Conservation (phyloP, 2,329 filamentous ascomycete genomes). For the Pseudocercospora macadamiae region DNA sequence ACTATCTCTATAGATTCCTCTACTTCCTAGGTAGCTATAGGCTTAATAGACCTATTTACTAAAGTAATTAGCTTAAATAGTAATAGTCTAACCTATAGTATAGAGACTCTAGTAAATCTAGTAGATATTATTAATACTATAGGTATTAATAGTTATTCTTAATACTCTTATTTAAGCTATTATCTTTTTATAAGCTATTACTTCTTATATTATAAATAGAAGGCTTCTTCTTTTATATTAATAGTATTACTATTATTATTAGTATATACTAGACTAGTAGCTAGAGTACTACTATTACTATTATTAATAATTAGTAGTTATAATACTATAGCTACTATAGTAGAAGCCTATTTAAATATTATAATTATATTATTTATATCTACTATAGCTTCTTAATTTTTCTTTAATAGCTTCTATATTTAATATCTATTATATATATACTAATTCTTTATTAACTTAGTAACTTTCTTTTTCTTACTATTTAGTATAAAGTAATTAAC, state of each 20-base stretch:
- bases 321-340: slow-evolving; percentile 8
- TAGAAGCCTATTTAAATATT: too few relatives aligned
- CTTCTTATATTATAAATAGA: background rate
- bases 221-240: background rate
- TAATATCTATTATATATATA: background rate
- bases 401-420: slow-evolving; percentile 9
- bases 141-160: background rate
- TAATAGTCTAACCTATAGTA: too few relatives aligned
- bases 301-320: too few relatives aligned
- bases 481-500: background rate
- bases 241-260: background rate
- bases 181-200: background rate
- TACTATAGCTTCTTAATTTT: slow-evolving; percentile 10
- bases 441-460: background rate
- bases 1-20: background rate
- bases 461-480: background rate
- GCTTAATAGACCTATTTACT: background rate
- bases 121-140: background rate
- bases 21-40: background rate
- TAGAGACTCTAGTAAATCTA: background rate
- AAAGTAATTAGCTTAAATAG: background rate
- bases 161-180: too few relatives aligned
- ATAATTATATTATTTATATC: too few relatives aligned
- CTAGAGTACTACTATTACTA: background rate
- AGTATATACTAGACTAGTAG: background rate